Percentiles rank a stretch among this genome's conserved stretches.
These are phyloP conservation scores for Nepenthes gracilis DNA, from an alignment of 148 eudicot genomes.

Conservation along the genomic window DNA sequence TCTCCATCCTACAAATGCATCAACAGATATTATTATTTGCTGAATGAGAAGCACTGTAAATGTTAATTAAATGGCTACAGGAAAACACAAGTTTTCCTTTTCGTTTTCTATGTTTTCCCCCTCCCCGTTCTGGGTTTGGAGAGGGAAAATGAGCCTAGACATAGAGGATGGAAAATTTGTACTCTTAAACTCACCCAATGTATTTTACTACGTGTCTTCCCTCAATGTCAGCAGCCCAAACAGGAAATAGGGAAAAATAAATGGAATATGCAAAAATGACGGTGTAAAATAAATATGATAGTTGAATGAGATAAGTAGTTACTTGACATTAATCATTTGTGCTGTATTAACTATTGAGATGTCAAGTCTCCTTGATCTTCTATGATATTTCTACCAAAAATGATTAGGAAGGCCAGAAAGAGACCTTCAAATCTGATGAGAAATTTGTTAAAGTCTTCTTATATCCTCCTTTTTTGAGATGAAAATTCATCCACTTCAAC, in stretches of 20 bases:
- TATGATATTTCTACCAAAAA: background rate
- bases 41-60: background rate
- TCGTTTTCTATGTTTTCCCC: background rate
- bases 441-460: slow-evolving; percentile 65
- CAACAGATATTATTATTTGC: background rate
- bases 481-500: slow-evolving; percentile 96
- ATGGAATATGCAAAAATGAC: too few relatives aligned
- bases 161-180: too few relatives aligned
- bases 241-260: too few relatives aligned
- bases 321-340: too few relatives aligned
- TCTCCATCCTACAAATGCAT: slow-evolving; percentile 67
- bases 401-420: background rate
- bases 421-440: slow-evolving; percentile 90
- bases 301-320: too few relatives aligned
- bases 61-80: background rate
- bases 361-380: background rate
- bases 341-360: background rate
- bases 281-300: too few relatives aligned
- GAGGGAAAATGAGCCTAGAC: too few relatives aligned
- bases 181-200: too few relatives aligned
- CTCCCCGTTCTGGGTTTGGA: too few relatives aligned
- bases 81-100: background rate
- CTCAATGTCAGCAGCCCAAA: too few relatives aligned
- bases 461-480: slow-evolving; percentile 85
- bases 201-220: too few relatives aligned